Evolutionary conservation across 2,329 filamentous ascomycete species (phyloP).

Genomic region (Claviceps pazoutovae): DNA sequence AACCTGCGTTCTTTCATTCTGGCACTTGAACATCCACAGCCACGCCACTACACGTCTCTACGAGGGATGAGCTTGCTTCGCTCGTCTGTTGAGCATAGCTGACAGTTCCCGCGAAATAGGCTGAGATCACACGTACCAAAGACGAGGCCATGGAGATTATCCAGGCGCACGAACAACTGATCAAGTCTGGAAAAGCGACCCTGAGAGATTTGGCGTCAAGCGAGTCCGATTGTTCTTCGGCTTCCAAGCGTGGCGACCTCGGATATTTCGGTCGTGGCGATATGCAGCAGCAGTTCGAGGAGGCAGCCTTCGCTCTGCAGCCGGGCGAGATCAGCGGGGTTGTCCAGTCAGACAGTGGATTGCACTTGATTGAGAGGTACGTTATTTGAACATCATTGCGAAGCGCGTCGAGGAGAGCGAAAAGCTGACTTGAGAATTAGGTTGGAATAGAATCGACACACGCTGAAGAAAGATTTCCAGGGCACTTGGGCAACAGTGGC

Average conservation of each 20-base stretch:
- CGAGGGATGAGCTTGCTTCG: not conserved
- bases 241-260: constrained; percentile 84
- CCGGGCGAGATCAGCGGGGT: constrained; percentile 75
- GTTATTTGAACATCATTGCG: constrained; percentile 4
- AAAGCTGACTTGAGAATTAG: not conserved
- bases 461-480: not conserved
- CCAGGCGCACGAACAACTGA: constrained; percentile 58
- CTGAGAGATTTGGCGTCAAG: constrained; percentile 75
- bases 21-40: too few species aligned
- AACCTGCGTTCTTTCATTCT: not conserved
- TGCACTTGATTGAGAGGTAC: constrained; percentile 93
- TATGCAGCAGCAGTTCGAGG: constrained; percentile 98
- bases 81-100: not conserved
- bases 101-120: constrained; percentile 20
- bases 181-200: constrained; percentile 51
- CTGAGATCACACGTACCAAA: constrained; percentile 75
- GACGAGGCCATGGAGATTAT: constrained; percentile 75
- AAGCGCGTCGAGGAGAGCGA: not conserved
- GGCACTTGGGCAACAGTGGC: not conserved
- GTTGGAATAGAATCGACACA: not conserved
- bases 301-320: constrained; percentile 81
- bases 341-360: constrained; percentile 82
- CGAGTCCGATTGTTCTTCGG: constrained; percentile 92
- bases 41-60: not conserved
- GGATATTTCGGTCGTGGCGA: constrained; percentile 89